Evolutionary conservation across 306 rosid species (phyloP), one percentile per base, ranked within the genome.

Genomic region (Begonia peltatifolia): DNA sequence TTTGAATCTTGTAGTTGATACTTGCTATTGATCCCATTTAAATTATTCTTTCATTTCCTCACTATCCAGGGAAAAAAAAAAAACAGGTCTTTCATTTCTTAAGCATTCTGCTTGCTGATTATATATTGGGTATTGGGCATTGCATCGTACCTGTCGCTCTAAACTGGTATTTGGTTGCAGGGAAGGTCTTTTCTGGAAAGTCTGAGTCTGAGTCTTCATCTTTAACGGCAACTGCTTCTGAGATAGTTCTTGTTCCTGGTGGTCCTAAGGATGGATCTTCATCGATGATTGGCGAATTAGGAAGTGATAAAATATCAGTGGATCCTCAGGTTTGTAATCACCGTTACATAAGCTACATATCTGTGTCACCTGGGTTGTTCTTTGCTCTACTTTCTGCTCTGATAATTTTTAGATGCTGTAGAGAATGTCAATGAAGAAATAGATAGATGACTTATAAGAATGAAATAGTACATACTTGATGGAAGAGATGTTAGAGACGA

Each of bases 211-310:
- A 83, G 56, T 67, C 80, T 46, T 51, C 67, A 30, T 80, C 95
- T 51, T 68, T 82, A 58, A 63, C 56, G 2, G 71, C 77, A 23
- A 67, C 95, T 57, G 81, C 83, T 41, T 82, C 94, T 16, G 76
- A 81, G 60, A 79, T 86, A 67, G 68, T 79, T 25, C 81, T 81
- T 51, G 74, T 74, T 68, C 93, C 96, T 58, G 88, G 76, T 42
- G 74, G 68, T 58, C 73, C 64, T 54, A 82, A 65, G 64, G 79
- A 75, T 65, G 52, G 50, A 30, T 54, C 94, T 67, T 54, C 71
- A 56, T 49, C 82, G 60, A 59, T 61, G 70, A 66, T 82, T 13
- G 88, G 74, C 47, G 74, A 74, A 67, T 51, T 74, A 47, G 87
- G 74, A 67, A 62, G 66, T 65, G 71, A 59, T 47, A 57, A 63